Conservation (phyloP, 1,284 basidiomycete genomes). For the Stygiomarasmius scandens region DNA sequence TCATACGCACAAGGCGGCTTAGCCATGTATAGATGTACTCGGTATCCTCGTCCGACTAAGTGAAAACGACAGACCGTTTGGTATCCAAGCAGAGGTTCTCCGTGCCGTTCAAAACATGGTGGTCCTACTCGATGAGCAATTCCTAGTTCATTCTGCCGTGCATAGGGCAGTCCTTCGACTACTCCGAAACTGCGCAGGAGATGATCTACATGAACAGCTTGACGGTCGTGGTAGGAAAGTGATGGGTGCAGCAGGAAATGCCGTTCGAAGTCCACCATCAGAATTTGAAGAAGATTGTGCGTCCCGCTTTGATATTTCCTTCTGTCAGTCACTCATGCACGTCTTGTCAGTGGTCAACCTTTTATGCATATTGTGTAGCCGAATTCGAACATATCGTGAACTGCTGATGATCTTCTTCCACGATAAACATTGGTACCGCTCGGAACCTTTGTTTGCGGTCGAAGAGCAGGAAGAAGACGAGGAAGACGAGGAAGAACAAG, state of each 20-base stretch:
- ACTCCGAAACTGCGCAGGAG: conserved; percentile 88
- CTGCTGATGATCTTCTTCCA: conserved; percentile 96
- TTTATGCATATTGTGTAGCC: conserved; percentile 87
- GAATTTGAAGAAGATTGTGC: conserved; percentile 86
- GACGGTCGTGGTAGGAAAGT: conserved; percentile 70
- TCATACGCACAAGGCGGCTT: conserved; percentile 8
- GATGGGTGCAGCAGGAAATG: conserved; percentile 80
- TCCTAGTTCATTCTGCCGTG: conserved; percentile 87
- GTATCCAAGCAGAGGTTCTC: conserved; percentile 86
- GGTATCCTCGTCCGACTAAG: conserved; percentile 85
- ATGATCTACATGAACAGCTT: conserved; percentile 82
- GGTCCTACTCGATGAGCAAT: conserved; percentile 86
- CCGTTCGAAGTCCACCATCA: conserved; percentile 69
- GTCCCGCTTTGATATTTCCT: conserved; percentile 33
- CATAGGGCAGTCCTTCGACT: conserved; percentile 87
- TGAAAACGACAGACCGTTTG: conserved; percentile 80
- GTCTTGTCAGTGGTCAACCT: conserved; percentile 76
- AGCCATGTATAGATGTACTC: conserved; percentile 64
- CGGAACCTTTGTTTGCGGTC: conserved; percentile 67
- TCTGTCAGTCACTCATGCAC: conserved; percentile 7
- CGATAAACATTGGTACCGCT: conserved; percentile 83
- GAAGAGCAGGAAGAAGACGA: conserved; percentile 72
- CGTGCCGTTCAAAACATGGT: conserved; percentile 87
- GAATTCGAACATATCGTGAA: conserved; percentile 87
- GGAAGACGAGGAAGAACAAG: conserved; percentile 33